Base-by-base conservation (phyloP, 352 stramenopile genomes). In the Phytophthora kernoviae region DNA sequence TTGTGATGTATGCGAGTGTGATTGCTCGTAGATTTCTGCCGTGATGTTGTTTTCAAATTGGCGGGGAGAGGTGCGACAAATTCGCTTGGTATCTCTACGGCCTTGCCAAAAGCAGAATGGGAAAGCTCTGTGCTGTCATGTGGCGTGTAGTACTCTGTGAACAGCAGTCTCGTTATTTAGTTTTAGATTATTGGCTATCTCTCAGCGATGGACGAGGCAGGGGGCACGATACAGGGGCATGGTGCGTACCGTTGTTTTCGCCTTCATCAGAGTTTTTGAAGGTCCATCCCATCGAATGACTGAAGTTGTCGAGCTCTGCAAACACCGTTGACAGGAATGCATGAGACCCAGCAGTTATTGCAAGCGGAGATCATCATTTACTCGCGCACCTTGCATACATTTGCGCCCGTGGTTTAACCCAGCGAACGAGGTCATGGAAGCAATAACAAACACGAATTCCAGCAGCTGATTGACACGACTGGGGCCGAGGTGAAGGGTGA, bases 301-400 rank as follows among this genome's bases (percentile, higher is more conserved):
- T 79, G 49, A 91, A 91, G 22, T 51, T 74, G 22, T 77, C 68
- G 11, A 91, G 61, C 10, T 91, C 81, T 88, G 4, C 20, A 45
- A 5, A 39, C 37, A 40, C 50, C 14, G 47, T 18, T 12, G 30
- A 30, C 8, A 58, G 11, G 21, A 43, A 11, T 24, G 0, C 8
- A 42, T 14, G 43, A 49, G 11, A 26, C 18, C 20, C 42, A 34
- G 4, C 24, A 17, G 40, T 15, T 32, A 14, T 30, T 26, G 0
- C 24, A 12, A 20, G 7, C 18, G 6, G 20, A 27, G 24, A n/a
- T 18, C 8, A 14, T 18, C 32, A 12, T 9, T 33, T 30, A 1
- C 14, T 41, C 43, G 33, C 54, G 34, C 4, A 70, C 62, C 62
- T 66, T 62, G 36, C 55, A 70, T 57, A 27, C 62, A 70, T 62